These are phyloP conservation scores for Boletus semigastroideus DNA, from an alignment of 1,284 basidiomycete species.

Conservation along the genomic window DNA sequence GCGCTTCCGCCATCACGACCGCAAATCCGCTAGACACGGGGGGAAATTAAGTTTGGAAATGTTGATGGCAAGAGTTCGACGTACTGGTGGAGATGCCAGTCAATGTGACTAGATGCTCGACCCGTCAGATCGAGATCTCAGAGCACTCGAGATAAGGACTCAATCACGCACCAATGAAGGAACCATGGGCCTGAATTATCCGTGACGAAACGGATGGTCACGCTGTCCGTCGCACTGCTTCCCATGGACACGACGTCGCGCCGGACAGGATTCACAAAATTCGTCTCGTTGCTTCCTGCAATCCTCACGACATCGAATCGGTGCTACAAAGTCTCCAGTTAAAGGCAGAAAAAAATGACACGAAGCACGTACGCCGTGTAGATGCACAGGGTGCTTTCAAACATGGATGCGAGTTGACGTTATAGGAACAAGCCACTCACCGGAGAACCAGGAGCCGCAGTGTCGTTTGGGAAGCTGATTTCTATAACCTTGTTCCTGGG, in stretches of 20 bases:
- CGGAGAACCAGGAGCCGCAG: conserved; percentile 29
- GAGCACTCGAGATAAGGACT: conserved; percentile 4
- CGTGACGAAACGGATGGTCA: conserved; percentile 46
- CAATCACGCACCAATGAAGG: conserved; percentile 42
- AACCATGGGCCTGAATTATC: conserved; percentile 51
- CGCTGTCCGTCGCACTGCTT: conserved; percentile 28
- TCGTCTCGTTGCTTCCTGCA: conserved; percentile 17
- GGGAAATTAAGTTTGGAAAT: background rate
- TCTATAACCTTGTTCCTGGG: conserved; percentile 35
- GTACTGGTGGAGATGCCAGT: conserved; percentile 40
- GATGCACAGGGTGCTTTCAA: conserved; percentile 34
- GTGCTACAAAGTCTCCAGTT: conserved; percentile 16
- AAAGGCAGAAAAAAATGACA: background rate
- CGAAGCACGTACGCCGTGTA: conserved; percentile 34
- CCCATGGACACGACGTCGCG: conserved; percentile 30
- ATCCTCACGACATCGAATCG: conserved; percentile 25
- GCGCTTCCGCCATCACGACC: conserved; percentile 34
- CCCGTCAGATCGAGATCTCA: conserved; percentile 1
- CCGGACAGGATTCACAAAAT: conserved; percentile 30
- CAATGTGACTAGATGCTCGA: conserved; percentile 33
- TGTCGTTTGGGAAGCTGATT: conserved; percentile 30
- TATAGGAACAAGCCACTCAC: conserved; percentile 24
- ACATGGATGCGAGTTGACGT: background rate
- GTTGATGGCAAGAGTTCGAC: conserved; percentile 1
- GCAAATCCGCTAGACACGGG: conserved; percentile 32